Conservation (phyloP, 306 rosid species). For the Trichosanthes cucumerina region DNA sequence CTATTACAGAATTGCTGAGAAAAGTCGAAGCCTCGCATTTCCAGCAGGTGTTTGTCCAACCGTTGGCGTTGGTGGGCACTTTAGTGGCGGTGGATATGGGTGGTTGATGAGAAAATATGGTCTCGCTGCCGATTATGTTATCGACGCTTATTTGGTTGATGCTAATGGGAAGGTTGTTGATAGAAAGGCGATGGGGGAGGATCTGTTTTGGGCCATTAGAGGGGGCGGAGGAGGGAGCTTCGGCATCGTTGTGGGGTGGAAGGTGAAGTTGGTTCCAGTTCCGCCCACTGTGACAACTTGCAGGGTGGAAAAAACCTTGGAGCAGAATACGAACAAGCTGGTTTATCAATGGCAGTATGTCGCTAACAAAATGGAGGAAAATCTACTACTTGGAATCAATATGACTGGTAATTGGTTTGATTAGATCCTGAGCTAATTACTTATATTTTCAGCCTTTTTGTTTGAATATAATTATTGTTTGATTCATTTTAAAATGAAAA, state of each 20-base stretch:
- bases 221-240: slow-evolving; percentile 5
- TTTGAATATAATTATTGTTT: too few relatives aligned
- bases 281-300: slow-evolving; percentile 54
- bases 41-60: slow-evolving; percentile 60
- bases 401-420: background rate
- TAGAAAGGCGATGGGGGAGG: background rate
- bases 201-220: background rate
- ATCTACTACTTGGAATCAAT: slow-evolving; percentile 31
- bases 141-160: background rate
- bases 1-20: background rate
- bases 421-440: too few relatives aligned
- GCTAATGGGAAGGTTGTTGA: background rate
- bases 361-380: slow-evolving; percentile 36
- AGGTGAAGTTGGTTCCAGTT: slow-evolving; percentile 42
- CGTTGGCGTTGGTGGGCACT: slow-evolving; percentile 54
- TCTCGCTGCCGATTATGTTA: background rate
- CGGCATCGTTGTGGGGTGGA: slow-evolving; percentile 69
- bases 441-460: background rate
- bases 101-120: background rate
- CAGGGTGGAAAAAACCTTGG: slow-evolving; percentile 22
- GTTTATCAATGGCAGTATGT: slow-evolving; percentile 47
- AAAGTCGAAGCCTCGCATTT: slow-evolving; percentile 26
- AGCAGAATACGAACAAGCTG: slow-evolving; percentile 33
- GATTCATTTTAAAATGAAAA: background rate
- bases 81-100: slow-evolving; percentile 10